Base-by-base conservation (phyloP, 805 yeast species). In the Grigorovia yakushimaensis region DNA sequence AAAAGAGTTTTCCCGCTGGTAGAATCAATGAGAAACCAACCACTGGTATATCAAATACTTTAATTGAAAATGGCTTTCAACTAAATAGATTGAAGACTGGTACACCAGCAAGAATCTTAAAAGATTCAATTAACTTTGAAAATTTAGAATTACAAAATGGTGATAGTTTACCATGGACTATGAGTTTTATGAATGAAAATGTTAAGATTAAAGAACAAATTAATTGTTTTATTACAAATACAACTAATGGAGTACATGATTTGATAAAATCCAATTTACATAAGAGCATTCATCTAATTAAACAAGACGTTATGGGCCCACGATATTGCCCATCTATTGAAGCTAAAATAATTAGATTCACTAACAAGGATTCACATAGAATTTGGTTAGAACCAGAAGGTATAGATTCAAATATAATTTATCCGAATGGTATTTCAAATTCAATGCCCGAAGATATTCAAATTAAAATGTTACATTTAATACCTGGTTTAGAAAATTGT, bases 331-430 rank as follows among this genome's bases (percentile, higher is more conserved):
- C 99, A 0, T 91, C 98, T 0, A 79, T 93, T 44, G 99, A 93
- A 63, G 80, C 95, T 5, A 93, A 93, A 60, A 72, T 93, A 24
- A 76, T 84, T 39, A 76, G 88, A 53, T 93, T 93, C 61, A 72
- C 86, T 2, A 84, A 84, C 42, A 89, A 85, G 59, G 68, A 73
- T 3, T 69, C 79, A 0, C 98, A 93, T 62, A 74, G 82, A 48
- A 79, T 93, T 4, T 93, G 98, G 98, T 69, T 93, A 7, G 98
- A 93, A 65, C 98, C 97, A 0, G 99, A 93, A 64, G 98, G 98
- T 0, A 68, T 89, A 17, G 83, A 86, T 56, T 78, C 91, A 0
- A 82, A 87, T 59, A 69, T 86, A n/a, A 83, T 93, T 11, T 93
- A 93, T 61, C 99, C 99, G 0, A 93, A 91, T 59, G 99, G 99